Evolutionary conservation across 768 basidiomycete genomes (phyloP), one percentile per base, ranked within the genome.

Genomic region (Pisolithus orientalis): DNA sequence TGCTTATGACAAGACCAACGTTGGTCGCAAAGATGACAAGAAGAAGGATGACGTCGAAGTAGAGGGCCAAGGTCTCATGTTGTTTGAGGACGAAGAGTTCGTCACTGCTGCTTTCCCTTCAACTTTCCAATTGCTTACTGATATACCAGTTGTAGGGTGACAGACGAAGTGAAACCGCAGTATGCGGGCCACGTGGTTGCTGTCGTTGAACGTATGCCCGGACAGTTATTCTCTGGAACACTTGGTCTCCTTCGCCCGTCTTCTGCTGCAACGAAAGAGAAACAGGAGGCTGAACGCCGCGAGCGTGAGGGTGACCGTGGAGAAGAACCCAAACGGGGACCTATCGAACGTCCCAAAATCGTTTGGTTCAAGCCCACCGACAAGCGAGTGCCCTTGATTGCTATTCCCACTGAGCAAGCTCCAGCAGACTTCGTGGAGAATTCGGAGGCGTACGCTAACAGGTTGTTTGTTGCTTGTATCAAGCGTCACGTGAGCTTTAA

Each of bases 311-410:
- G 95, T 44, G 93, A 94, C 64, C 84, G 84, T 55, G 87, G 83
- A 40, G 88, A 90, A 53, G 90, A 92, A 64, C 87, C 87, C 28
- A 79, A 86, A 60, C 85, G 87, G 43, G 77, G 75, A 28, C 83
- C 84, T 1, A 83, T 87, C 42, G 91, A 94, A 67, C 85, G 94
- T 39, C 95, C 95, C 57, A 98, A 97, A 78, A 99, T 99, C 58
- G 94, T 99, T 44, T 99, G 96, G 96, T 98, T 99, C 80, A 95
- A 97, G 73, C 96, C 96, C 4, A 97, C 95, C 27, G 94, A 97
- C 75, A 99, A 99, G 70, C 90, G 96, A 52, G 96, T 99, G 1
- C 96, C 96, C 42, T 79, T 98, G 39, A 97, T 99, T 62, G 96
- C 96, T 51, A 99, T 99, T 56, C 95, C 94, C 7, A 98, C 96